Evolutionary conservation across 108 stramenopile species (phyloP).

Genomic region (Chaetoceros muelleri): DNA sequence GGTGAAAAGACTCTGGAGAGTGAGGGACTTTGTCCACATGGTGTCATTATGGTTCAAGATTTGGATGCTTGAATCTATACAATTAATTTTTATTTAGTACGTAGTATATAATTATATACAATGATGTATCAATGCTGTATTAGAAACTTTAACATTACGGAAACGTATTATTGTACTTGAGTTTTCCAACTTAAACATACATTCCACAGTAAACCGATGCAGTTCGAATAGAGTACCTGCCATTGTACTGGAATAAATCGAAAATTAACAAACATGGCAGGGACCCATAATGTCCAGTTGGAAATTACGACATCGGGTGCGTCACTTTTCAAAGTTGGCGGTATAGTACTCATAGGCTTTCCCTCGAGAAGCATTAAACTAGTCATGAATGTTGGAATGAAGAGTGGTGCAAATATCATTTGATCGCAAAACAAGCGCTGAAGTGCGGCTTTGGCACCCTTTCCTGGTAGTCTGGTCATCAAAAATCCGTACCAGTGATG

Average conservation of each 20-base stretch:
- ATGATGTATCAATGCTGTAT: too few relatives aligned
- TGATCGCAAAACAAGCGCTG: constrained; percentile 62
- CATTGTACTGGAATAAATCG: constrained; percentile 49
- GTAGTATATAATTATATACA: too few relatives aligned
- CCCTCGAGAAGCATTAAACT: constrained; percentile 60
- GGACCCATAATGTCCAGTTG: constrained; percentile 79
- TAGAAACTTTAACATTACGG: too few relatives aligned
- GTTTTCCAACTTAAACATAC: constrained; percentile 63
- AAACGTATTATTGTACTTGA: constrained; percentile 11
- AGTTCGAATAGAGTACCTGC: constrained; percentile 74
- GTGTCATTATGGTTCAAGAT: constrained; percentile 83
- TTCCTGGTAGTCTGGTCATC: constrained; percentile 37
- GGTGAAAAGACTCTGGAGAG: constrained; percentile 45
- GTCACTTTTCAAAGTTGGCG: constrained; percentile 16
- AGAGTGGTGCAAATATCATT: constrained; percentile 58
- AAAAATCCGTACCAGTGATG: constrained; percentile 62
- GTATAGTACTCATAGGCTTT: not conserved
- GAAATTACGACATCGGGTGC: constrained; percentile 41
- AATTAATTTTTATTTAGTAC: too few relatives aligned
- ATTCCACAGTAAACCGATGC: constrained; percentile 82
- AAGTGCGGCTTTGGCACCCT: constrained; percentile 9
- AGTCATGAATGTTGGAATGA: constrained; percentile 51
- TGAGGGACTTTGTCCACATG: constrained; percentile 59
- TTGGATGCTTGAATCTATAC: constrained; percentile 55
- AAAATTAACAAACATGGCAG: constrained; percentile 71